Evolutionary conservation across 352 stramenopile species (phyloP).

Genomic region (Globisporangium parvum): DNA sequence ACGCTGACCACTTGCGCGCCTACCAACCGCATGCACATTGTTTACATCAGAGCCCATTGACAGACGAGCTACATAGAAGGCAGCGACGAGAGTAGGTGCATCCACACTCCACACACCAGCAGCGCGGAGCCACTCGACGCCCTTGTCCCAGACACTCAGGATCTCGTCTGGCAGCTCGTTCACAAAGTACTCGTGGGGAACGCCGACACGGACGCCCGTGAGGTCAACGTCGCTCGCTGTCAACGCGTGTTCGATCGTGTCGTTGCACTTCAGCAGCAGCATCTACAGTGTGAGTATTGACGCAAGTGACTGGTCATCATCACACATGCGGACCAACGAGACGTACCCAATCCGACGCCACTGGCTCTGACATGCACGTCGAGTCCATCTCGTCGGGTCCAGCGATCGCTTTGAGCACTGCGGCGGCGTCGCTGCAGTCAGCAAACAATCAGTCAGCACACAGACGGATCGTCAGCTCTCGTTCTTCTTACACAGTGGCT

Average conservation of each 20-base stretch:
- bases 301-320: background rate
- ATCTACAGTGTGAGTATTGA: no score
- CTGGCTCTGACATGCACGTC: conserved; percentile 52
- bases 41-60: background rate
- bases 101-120: conserved; percentile 21
- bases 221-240: conserved; percentile 33
- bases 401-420: conserved; percentile 75
- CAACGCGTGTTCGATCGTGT: conserved; percentile 23
- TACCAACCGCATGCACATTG: conserved; percentile 1
- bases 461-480: background rate
- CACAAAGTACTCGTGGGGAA: conserved; percentile 94
- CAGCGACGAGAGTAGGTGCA: background rate
- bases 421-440: conserved; percentile 52
- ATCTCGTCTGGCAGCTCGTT: conserved; percentile 87
- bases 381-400: conserved; percentile 80
- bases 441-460: background rate
- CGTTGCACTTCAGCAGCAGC: conserved; percentile 22
- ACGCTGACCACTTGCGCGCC: conserved; percentile 70
- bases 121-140: conserved; percentile 59
- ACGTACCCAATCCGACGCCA: conserved; percentile 56
- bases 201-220: conserved; percentile 84
- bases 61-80: background rate
- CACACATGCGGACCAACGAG: background rate
- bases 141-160: conserved; percentile 74
- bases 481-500: no score